Evolutionary conservation across 2,329 filamentous ascomycete genomes (phyloP), one percentile per base, ranked within the genome.

Genomic region (Ophiostoma quercus): DNA sequence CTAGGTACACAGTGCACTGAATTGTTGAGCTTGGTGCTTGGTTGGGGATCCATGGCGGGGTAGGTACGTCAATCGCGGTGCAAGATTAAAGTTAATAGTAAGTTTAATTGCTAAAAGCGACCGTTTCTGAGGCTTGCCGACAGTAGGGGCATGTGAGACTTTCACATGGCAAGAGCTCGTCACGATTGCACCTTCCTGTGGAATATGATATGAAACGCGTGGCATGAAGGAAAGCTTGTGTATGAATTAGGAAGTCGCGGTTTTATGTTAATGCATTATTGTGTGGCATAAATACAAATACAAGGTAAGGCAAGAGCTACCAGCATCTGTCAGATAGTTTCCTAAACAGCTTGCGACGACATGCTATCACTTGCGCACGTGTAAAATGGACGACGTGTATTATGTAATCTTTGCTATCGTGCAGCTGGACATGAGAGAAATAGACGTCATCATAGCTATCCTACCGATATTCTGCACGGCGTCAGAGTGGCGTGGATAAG

Each of bases 11-110:
- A 22, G 51, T 57, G 67, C 37, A 51, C 67, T 34, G 54, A 66
- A 66, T 69, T 69, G 68, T 69, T 69, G 68, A 69, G 68, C 68
- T 69, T 34, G 22, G 11, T 62, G 39, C 57, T 68, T 68, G 67
- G 68, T 66, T 66, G 68, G 68, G 68, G 39, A 22, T n/a, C 19
- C 29, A 69, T 69, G 43, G 68, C 68, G 68, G 68, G 68, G 68
- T 69, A 69, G 66, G 16, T 43, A 43, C 37, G 65, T 47, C 22
- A 32, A 63, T 32, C 60, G 16, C 32, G 19, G 60, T 37, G 34
- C 37, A 37, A 25, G 11, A 3, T 41, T 29, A 43, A 66, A 43
- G 12, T 41, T 43, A 39, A 39, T 43, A 29, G 65, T 4, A 25
- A 1, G 7, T 43, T 66, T 66, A 66, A 66, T 43, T 66, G 12